phyloP scores from a whole-genome alignment of 2,329 filamentous ascomycete species.

The Aspergillus luchuensis region DNA sequence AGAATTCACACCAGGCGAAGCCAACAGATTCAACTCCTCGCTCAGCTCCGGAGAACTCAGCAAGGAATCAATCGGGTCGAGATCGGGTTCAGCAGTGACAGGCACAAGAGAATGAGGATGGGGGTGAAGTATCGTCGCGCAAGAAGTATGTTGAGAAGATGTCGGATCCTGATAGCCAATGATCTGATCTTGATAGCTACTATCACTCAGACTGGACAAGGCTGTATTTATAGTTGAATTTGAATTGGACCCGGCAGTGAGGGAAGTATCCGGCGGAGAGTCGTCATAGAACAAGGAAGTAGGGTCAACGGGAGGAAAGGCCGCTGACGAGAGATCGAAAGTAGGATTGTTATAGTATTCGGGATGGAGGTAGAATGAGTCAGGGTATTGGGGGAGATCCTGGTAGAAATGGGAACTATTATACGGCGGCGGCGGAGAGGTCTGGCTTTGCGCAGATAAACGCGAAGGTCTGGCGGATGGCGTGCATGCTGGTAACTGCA shows the following conservation, averaged over 20 bases:
- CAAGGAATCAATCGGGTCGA: not conserved
- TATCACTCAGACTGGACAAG: conserved; percentile 2
- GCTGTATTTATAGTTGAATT: not conserved
- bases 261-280: not conserved
- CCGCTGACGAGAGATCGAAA: conserved; percentile 12
- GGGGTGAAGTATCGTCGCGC: conserved; percentile 1
- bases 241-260: conserved; percentile 3
- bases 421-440: not conserved
- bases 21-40: conserved; percentile 1
- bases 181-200: not conserved
- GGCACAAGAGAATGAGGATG: not conserved
- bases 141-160: not conserved
- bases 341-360: conserved; percentile 1
- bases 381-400: conserved; percentile 1
- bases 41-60: conserved; percentile 5
- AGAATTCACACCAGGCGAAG: conserved; percentile 2
- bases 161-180: conserved; percentile 9
- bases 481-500: conserved; percentile 10
- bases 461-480: conserved; percentile 8
- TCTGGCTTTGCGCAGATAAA: conserved; percentile 9
- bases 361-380: conserved; percentile 5
- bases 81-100: not conserved
- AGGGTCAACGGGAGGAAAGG: conserved; percentile 16
- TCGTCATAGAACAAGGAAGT: conserved; percentile 11
- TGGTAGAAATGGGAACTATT: not conserved